Percentiles rank a stretch among this genome's conserved stretches.
phyloP scores from a whole-genome alignment of 2,329 filamentous ascomycete genomes.

The Samsoniella hepiali region DNA sequence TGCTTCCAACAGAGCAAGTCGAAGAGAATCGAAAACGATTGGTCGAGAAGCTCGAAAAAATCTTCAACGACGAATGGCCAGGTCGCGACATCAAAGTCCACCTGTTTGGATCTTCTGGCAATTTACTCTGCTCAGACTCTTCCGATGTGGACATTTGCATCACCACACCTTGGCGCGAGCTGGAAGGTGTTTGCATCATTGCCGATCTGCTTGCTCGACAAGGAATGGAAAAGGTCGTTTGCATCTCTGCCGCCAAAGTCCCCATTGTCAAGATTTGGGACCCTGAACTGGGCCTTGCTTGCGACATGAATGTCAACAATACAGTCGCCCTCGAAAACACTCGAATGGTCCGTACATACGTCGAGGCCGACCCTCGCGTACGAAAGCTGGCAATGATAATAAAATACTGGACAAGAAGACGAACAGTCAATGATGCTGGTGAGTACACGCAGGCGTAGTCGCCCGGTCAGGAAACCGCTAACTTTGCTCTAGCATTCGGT shows the following conservation, averaged over 20 bases:
- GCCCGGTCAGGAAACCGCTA: constrained; percentile 18
- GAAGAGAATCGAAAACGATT: constrained; percentile 72
- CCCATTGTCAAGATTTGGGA: constrained; percentile 99
- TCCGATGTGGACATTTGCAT: constrained; percentile 99
- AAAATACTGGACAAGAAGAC: constrained; percentile 93
- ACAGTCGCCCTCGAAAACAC: constrained; percentile 93
- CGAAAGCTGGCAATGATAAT: constrained; percentile 92
- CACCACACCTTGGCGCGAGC: constrained; percentile 80
- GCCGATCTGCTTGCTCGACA: constrained; percentile 80
- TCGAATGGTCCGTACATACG: constrained; percentile 95
- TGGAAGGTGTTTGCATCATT: constrained; percentile 88
- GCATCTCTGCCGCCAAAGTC: constrained; percentile 91
- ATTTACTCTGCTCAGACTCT: constrained; percentile 88
- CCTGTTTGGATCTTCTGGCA: constrained; percentile 97
- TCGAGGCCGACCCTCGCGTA: constrained; percentile 87
- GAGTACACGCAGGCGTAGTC: constrained; percentile 37
- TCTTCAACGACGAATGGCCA: constrained; percentile 90
- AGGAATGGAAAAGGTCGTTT: constrained; percentile 95
- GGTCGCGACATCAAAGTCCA: constrained; percentile 85
- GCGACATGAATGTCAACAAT: constrained; percentile 99
- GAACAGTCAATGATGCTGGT: constrained; percentile 96
- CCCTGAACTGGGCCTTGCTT: constrained; percentile 81
- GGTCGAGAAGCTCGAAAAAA: constrained; percentile 80
- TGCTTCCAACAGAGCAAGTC: constrained; percentile 78
- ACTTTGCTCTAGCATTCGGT: constrained; percentile 64